These are phyloP conservation scores for Fragaria nilgerrensis DNA, from an alignment of 306 rosid genomes.

Conservation along the genomic window DNA sequence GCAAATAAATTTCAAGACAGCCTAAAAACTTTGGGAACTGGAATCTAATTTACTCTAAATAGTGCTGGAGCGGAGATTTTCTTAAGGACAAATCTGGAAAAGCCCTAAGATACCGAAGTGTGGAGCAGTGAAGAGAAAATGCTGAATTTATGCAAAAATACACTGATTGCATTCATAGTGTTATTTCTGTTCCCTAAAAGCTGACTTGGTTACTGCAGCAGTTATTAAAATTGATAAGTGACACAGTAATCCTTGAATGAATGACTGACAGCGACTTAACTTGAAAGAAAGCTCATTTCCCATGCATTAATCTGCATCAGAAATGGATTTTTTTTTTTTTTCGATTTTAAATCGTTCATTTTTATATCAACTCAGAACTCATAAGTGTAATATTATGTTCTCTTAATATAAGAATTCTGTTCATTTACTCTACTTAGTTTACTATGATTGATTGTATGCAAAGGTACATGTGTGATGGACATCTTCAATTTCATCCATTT, in stretches of 20 bases:
- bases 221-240: not conserved
- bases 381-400: not conserved
- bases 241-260: not conserved
- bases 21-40: not conserved
- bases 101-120: not conserved
- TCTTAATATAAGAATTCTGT: not conserved
- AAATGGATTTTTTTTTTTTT: not conserved
- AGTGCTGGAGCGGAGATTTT: not conserved
- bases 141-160: not conserved
- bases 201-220: not conserved
- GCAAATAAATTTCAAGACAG: not conserved
- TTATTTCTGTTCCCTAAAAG: not conserved
- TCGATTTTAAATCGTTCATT: not conserved
- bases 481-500: slow-evolving; percentile 24
- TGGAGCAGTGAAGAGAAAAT: not conserved
- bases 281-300: not conserved
- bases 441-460: slow-evolving; percentile 7
- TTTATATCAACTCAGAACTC: not conserved
- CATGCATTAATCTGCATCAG: not conserved
- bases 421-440: not conserved
- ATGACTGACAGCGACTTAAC: not conserved
- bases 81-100: not conserved
- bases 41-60: not conserved
- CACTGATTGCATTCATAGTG: not conserved
- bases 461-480: not conserved